Percentiles rank a stretch among this genome's conserved stretches.
phyloP scores from a whole-genome alignment of 1,284 basidiomycete genomes.

The Leccinum fuscescens region DNA sequence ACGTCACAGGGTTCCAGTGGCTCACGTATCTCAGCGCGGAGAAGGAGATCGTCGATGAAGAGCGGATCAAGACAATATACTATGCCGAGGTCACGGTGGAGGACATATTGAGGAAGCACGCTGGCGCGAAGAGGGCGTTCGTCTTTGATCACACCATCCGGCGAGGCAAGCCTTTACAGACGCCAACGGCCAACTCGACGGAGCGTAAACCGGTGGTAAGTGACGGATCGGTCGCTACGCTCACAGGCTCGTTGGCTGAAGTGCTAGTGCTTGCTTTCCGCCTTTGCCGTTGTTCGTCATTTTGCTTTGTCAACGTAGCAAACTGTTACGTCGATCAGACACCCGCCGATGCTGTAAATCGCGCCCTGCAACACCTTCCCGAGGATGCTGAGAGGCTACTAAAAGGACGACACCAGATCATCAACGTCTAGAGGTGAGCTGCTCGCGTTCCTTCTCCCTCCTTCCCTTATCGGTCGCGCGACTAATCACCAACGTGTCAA shows the following conservation, averaged over 20 bases:
- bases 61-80: conserved; percentile 27
- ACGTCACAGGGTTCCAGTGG: neutral
- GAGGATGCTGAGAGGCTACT: conserved; percentile 38
- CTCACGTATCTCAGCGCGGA: conserved; percentile 29
- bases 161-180: conserved; percentile 17
- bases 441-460: neutral
- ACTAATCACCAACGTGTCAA: too few species aligned
- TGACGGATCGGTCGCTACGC: neutral
- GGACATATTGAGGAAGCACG: conserved; percentile 39
- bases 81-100: conserved; percentile 33
- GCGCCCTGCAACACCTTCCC: conserved; percentile 38
- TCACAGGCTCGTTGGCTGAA: neutral
- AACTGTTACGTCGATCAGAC: conserved; percentile 12
- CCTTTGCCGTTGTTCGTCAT: neutral
- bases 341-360: conserved; percentile 16
- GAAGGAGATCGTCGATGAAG: conserved; percentile 41
- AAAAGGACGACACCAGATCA: conserved; percentile 43
- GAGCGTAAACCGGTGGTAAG: conserved; percentile 31
- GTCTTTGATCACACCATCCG: conserved; percentile 46
- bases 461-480: neutral
- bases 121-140: conserved; percentile 39
- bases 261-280: too few species aligned
- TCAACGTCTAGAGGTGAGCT: conserved; percentile 46
- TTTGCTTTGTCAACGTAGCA: conserved; percentile 38
- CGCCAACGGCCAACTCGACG: neutral